phyloP scores from a whole-genome alignment of 2,329 filamentous ascomycete genomes.

The Epichloe elymi region DNA sequence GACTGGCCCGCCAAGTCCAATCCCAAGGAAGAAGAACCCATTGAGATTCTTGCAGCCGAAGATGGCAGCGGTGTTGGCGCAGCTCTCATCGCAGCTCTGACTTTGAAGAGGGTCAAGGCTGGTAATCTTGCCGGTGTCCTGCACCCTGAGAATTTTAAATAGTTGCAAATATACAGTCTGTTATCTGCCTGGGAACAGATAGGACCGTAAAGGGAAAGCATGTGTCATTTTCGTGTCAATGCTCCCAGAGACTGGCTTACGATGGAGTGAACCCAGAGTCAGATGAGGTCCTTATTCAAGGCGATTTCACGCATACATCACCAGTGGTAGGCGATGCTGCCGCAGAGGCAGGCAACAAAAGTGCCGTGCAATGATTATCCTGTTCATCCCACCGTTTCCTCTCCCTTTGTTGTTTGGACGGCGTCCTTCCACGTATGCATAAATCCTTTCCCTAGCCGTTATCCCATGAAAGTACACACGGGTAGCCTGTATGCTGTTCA shows the following conservation, averaged over 20 bases:
- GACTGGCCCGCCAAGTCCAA: slow-evolving; percentile 69
- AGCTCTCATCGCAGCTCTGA: slow-evolving; percentile 74
- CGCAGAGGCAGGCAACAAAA: not conserved
- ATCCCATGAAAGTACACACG: slow-evolving; percentile 60
- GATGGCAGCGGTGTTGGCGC: slow-evolving; percentile 96
- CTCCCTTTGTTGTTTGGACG: not conserved
- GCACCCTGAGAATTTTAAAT: slow-evolving; percentile 48
- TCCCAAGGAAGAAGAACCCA: slow-evolving; percentile 65
- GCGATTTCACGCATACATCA: not conserved
- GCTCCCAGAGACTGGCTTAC: not conserved
- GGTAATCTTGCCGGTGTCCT: slow-evolving; percentile 52
- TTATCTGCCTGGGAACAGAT: not conserved
- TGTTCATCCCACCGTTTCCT: not conserved
- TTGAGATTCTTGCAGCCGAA: slow-evolving; percentile 80
- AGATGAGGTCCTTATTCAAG: not conserved
- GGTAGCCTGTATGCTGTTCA: slow-evolving; percentile 55
- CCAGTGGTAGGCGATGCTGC: not conserved
- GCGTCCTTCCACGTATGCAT: not conserved
- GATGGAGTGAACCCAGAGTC: not conserved
- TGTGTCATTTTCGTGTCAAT: not conserved
- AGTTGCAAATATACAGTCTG: not conserved
- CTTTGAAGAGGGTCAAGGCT: slow-evolving; percentile 48
- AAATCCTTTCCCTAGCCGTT: not conserved
- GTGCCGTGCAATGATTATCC: not conserved
- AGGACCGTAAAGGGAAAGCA: not conserved